These are phyloP conservation scores for Gypsophila paniculata DNA, from an alignment of 179 eudicot species.

Conservation along the genomic window DNA sequence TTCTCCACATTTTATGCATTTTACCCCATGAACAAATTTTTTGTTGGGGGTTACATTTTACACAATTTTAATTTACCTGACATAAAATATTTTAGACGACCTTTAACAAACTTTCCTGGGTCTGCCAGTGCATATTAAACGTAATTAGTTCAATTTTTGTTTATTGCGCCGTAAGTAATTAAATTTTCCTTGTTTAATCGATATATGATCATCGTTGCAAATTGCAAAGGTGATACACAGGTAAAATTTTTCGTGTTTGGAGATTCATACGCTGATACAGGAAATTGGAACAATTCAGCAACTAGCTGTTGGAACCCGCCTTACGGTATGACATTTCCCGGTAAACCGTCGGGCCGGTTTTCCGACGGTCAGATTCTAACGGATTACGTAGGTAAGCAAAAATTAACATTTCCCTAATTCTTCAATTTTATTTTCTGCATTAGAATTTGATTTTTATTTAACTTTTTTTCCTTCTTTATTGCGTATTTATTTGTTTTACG, in stretches of 20 bases:
- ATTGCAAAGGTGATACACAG: neutral
- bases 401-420: neutral
- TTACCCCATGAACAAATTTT: no score
- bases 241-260: constrained; percentile 39
- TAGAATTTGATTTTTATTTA: no score
- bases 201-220: neutral
- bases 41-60: no score
- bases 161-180: neutral
- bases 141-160: neutral
- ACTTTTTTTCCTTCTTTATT: no score
- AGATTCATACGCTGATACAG: constrained; percentile 44
- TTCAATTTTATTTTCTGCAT: no score
- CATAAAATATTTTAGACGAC: no score
- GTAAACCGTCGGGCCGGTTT: constrained; percentile 39
- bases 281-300: constrained; percentile 25
- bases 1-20: no score
- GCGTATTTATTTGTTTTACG: no score
- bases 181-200: neutral
- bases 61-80: no score
- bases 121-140: neutral
- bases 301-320: constrained; percentile 33
- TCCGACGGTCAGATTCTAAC: constrained; percentile 41
- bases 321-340: constrained; percentile 38
- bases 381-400: constrained; percentile 33
- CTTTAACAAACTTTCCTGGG: no score